Conservation (phyloP, 805 yeast genomes). For the Yamadazyma insecticola region DNA sequence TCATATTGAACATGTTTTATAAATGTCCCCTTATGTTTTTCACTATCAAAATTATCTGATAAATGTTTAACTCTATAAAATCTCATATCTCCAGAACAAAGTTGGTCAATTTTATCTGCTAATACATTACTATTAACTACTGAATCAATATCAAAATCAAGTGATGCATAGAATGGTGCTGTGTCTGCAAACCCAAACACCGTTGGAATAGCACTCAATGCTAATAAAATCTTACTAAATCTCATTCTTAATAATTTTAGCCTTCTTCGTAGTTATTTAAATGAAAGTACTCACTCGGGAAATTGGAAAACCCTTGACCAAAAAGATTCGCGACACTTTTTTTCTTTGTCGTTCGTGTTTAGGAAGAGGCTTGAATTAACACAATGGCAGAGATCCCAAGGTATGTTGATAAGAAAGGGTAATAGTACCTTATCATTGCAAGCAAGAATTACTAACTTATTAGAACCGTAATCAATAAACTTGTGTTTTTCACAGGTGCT, state of each 20-base stretch:
- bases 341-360: background rate
- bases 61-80: slow-evolving; percentile 21
- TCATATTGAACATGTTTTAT: slow-evolving; percentile 16
- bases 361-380: background rate
- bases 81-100: slow-evolving; percentile 7
- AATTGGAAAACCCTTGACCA: too few species aligned
- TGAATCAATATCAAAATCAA: background rate
- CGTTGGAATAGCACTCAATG: slow-evolving; percentile 7
- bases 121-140: too few species aligned
- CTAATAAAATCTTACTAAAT: background rate
- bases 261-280: too few species aligned
- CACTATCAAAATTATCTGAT: slow-evolving; percentile 2
- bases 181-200: slow-evolving; percentile 18
- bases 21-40: slow-evolving; percentile 3
- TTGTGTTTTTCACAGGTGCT: slow-evolving; percentile 68
- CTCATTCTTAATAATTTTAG: background rate
- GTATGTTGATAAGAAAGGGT: slow-evolving; percentile 17
- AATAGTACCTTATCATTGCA: background rate
- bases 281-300: too few species aligned
- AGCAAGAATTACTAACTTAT: slow-evolving; percentile 4
- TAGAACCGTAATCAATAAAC: slow-evolving; percentile 62
- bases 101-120: too few species aligned
- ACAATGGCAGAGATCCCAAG: slow-evolving; percentile 38
- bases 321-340: too few species aligned
- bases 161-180: slow-evolving; percentile 6